Evolutionary conservation across 805 yeast genomes (phyloP).

Genomic region (Cyberlindnera maritima): DNA sequence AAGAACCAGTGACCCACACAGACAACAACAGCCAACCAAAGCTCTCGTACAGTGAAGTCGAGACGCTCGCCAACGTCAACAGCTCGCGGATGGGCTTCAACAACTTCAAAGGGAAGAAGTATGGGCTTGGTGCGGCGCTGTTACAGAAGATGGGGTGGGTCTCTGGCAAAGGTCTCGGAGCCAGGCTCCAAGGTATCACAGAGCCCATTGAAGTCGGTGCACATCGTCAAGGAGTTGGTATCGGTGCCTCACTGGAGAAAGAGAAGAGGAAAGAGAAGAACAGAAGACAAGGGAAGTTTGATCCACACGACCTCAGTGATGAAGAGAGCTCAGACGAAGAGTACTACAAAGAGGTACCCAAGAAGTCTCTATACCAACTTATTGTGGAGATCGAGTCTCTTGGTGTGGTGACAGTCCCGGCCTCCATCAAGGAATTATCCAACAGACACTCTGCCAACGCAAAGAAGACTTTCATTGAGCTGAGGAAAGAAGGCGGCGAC

Average conservation of each 20-base stretch:
- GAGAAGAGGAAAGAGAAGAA: slow-evolving; percentile 7
- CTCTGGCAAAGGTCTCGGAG: slow-evolving; percentile 84
- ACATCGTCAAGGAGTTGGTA: slow-evolving; percentile 60
- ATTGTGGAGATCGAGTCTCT: slow-evolving; percentile 23
- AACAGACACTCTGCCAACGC: slow-evolving; percentile 28
- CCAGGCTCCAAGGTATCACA: slow-evolving; percentile 64
- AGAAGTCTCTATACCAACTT: slow-evolving; percentile 26
- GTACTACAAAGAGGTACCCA: slow-evolving; percentile 25
- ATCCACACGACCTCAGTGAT: slow-evolving; percentile 4
- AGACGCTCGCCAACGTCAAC: slow-evolving; percentile 8
- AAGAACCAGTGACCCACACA: background rate
- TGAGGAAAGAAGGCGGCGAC: slow-evolving; percentile 34
- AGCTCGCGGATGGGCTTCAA: slow-evolving; percentile 9
- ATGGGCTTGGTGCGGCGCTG: slow-evolving; percentile 85
- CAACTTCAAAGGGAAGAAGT: slow-evolving; percentile 32
- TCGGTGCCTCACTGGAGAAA: slow-evolving; percentile 53
- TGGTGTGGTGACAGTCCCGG: slow-evolving; percentile 22
- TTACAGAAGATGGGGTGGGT: slow-evolving; percentile 84
- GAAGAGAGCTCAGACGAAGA: slow-evolving; percentile 22
- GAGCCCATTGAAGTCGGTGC: slow-evolving; percentile 74
- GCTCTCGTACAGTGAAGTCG: slow-evolving; percentile 11
- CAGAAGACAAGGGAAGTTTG: background rate
- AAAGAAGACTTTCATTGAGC: slow-evolving; percentile 35
- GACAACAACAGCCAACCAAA: slow-evolving; percentile 17
- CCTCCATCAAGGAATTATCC: slow-evolving; percentile 20